phyloP scores from a whole-genome alignment of 139 green algal species.

The Micractinium conductrix region DNA sequence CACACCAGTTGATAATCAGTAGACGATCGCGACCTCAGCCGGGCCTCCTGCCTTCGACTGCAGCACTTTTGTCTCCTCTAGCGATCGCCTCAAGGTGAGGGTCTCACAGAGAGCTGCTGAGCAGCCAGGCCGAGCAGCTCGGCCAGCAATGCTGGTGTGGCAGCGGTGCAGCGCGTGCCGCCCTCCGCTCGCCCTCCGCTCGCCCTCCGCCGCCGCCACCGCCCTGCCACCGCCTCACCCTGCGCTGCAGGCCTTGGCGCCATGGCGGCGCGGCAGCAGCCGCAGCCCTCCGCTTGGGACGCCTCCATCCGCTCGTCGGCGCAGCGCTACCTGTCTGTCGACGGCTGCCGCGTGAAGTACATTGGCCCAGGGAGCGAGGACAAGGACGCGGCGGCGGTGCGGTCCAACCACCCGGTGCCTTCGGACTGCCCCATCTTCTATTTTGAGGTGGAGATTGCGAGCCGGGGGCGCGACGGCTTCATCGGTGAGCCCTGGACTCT shows the following conservation, averaged over 20 bases:
- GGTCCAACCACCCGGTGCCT: conserved; percentile 73
- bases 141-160: too few species aligned
- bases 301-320: conserved; percentile 2
- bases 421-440: conserved; percentile 75
- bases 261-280: conserved; percentile 23
- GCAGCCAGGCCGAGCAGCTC: too few species aligned
- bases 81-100: too few species aligned
- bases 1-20: too few species aligned
- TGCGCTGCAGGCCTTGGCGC: neutral
- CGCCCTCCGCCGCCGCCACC: neutral
- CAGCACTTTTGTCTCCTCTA: too few species aligned
- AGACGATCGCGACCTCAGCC: too few species aligned
- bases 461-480: conserved; percentile 69
- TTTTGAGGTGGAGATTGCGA: conserved; percentile 78
- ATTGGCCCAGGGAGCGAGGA: conserved; percentile 52
- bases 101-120: too few species aligned
- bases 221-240: too few species aligned
- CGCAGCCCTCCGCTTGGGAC: conserved; percentile 33
- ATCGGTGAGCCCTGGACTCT: conserved; percentile 37
- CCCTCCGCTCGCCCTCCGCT: too few species aligned
- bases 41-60: too few species aligned
- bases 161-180: too few species aligned
- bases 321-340: conserved; percentile 48
- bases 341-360: conserved; percentile 53
- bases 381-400: conserved; percentile 74